Conservation (phyloP, 1,284 basidiomycete genomes). For the Pholiota adiposa region DNA sequence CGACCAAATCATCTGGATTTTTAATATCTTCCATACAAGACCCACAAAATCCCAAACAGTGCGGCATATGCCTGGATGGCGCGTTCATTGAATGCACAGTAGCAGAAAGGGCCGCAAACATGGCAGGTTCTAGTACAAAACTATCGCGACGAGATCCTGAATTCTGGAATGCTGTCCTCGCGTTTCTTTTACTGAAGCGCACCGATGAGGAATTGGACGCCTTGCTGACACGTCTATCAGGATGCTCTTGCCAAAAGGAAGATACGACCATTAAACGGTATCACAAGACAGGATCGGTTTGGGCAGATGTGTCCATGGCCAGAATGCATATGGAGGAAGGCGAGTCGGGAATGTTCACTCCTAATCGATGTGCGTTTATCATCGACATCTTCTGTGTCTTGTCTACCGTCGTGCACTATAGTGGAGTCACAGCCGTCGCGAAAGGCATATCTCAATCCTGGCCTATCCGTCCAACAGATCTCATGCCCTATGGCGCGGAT, state of each 20-base stretch:
- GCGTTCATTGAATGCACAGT: constrained; percentile 7
- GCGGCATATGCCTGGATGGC: constrained; percentile 12
- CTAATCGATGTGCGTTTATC: background rate
- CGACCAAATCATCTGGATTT: constrained; percentile 1
- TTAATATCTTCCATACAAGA: constrained; percentile 13
- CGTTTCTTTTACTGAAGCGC: background rate
- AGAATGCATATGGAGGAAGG: background rate
- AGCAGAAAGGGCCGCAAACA: background rate
- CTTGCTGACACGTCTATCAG: constrained; percentile 6
- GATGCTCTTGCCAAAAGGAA: constrained; percentile 4
- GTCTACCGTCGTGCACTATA: background rate
- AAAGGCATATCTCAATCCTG: background rate
- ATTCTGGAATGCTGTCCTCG: background rate
- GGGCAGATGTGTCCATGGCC: background rate
- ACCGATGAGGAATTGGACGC: constrained; percentile 13
- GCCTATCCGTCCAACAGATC: background rate
- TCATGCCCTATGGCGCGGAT: background rate
- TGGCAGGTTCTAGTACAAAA: background rate
- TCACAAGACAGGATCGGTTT: background rate
- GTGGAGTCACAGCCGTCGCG: background rate
- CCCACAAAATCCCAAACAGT: constrained; percentile 13
- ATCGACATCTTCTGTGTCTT: background rate
- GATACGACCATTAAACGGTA: background rate
- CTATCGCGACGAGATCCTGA: background rate
- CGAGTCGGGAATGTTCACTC: background rate